These are phyloP conservation scores for Selaginella tamariscina DNA, from an alignment of 75 land plant species.

Conservation along the genomic window DNA sequence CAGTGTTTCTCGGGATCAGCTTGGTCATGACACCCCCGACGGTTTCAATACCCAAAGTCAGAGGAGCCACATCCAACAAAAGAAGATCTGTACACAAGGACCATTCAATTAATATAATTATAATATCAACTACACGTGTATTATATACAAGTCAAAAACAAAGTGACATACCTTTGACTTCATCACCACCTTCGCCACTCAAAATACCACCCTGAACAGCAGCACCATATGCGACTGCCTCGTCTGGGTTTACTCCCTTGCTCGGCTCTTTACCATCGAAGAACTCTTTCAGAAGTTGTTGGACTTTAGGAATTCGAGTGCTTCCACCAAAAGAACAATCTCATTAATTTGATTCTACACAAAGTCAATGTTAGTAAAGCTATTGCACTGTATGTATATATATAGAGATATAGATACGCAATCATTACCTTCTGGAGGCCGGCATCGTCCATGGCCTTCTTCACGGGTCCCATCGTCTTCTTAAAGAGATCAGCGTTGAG, in stretches of 20 bases:
- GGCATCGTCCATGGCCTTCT: conserved; percentile 12
- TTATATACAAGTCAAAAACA: background rate
- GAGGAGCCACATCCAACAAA: conserved; percentile 49
- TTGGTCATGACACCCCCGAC: conserved; percentile 65
- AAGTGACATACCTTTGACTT: background rate
- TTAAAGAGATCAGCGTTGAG: conserved; percentile 2
- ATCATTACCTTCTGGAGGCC: no score
- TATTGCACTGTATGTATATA: no score
- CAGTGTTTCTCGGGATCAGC: conserved; percentile 53
- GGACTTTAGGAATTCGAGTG: conserved; percentile 1
- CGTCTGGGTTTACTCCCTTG: conserved; percentile 9
- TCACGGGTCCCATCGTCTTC: conserved; percentile 9
- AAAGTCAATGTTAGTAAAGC: no score
- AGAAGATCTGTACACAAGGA: conserved; percentile 33
- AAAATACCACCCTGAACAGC: conserved; percentile 8
- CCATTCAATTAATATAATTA: no score
- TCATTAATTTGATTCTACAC: background rate
- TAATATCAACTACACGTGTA: background rate
- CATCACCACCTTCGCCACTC: conserved; percentile 14
- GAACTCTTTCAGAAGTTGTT: background rate
- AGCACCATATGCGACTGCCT: conserved; percentile 13
- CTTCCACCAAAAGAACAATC: conserved; percentile 11
- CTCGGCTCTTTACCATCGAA: background rate
- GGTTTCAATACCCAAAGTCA: conserved; percentile 61
- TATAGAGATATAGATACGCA: no score